phyloP scores from a whole-genome alignment of 2,329 filamentous ascomycete genomes.

The Thyridium curvatum region DNA sequence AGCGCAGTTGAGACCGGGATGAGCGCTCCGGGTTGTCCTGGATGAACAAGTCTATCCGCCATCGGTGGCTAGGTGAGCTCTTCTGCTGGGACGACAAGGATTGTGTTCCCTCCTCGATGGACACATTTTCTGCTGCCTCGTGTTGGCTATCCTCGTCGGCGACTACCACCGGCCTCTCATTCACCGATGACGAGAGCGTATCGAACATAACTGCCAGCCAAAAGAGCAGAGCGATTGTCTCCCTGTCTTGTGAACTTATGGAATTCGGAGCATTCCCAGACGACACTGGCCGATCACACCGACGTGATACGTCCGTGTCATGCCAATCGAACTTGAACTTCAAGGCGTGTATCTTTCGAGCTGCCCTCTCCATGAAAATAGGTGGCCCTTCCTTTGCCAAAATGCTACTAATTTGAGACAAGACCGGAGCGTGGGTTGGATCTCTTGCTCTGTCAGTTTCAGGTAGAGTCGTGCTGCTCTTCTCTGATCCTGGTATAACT shows the following conservation, averaged over 20 bases:
- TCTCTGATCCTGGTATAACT: too few species aligned
- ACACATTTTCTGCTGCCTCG: constrained; percentile 18
- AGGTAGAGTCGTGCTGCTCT: constrained; percentile 1
- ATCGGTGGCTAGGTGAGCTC: constrained; percentile 10
- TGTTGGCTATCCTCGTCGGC: constrained; percentile 32
- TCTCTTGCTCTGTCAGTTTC: not conserved
- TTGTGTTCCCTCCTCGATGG: constrained; percentile 11
- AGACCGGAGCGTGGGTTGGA: not conserved
- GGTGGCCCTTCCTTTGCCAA: constrained; percentile 21
- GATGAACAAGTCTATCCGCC: constrained; percentile 28
- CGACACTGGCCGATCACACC: too few species aligned
- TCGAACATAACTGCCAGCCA: constrained; percentile 57
- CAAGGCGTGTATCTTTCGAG: constrained; percentile 30
- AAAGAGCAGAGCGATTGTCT: constrained; percentile 47
- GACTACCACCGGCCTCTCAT: constrained; percentile 27
- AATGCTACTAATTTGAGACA: constrained; percentile 8
- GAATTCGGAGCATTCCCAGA: not conserved
- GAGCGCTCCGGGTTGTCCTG: constrained; percentile 19
- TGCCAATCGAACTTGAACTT: constrained; percentile 24
- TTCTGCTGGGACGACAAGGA: constrained; percentile 11
- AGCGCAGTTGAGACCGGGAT: constrained; percentile 23
- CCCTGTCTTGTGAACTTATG: too few species aligned
- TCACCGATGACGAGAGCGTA: constrained; percentile 48
- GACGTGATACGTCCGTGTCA: constrained; percentile 3
- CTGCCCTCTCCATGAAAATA: constrained; percentile 27